Evolutionary conservation across 1,284 basidiomycete species (phyloP).

Genomic region (Mycosarcoma maydis): DNA sequence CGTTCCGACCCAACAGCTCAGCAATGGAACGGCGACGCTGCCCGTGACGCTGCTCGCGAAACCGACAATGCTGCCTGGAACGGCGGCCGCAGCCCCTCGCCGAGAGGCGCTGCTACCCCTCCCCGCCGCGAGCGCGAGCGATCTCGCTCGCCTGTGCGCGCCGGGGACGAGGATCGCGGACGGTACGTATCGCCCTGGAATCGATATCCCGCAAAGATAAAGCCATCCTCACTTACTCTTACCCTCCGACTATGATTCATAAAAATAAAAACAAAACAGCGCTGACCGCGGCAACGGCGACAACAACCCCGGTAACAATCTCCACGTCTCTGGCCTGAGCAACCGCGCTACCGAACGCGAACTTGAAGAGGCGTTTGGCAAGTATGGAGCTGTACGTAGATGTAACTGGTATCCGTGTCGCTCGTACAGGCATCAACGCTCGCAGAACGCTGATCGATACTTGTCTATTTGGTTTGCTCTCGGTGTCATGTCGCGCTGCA

Average conservation of each 20-base stretch:
- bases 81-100: constrained; percentile 47
- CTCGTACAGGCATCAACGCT: not conserved
- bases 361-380: constrained; percentile 86
- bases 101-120: constrained; percentile 45
- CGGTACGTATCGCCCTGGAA: constrained; percentile 41
- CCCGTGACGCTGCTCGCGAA: constrained; percentile 50
- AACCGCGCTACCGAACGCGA: constrained; percentile 82
- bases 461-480: not conserved
- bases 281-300: constrained; percentile 68
- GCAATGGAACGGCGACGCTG: constrained; percentile 55
- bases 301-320: constrained; percentile 90
- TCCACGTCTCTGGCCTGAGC: constrained; percentile 90
- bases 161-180: constrained; percentile 37
- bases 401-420: too few relatives aligned
- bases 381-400: constrained; percentile 85
- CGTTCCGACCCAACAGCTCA: constrained; percentile 41
- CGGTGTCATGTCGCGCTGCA: not conserved
- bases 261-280: not conserved
- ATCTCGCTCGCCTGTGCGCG: constrained; percentile 35
- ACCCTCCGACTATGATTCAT: not conserved
- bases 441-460: constrained; percentile 11
- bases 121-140: constrained; percentile 55
- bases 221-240: too few relatives aligned
- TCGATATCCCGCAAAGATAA: too few relatives aligned
- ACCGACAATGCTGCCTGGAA: constrained; percentile 46